Evolutionary conservation across 257 asterid genomes (phyloP).

Genomic region (Datura wrightii): DNA sequence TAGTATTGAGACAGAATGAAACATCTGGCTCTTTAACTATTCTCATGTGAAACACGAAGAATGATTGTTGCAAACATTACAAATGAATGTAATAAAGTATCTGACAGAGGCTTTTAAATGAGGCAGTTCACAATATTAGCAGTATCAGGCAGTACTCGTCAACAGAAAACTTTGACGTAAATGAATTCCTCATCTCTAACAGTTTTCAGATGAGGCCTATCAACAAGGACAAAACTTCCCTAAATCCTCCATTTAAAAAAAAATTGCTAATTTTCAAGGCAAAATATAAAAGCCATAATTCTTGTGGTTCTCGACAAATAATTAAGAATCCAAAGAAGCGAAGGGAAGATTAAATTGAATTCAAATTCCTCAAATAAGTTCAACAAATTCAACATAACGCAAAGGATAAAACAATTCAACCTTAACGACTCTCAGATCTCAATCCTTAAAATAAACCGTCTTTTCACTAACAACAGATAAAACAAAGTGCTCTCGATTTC

Average conservation of each 20-base stretch:
- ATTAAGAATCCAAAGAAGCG: neutral
- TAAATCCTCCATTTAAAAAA: no score
- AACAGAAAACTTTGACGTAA: no score
- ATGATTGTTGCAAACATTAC: neutral
- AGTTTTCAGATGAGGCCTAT: no score
- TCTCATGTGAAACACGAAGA: neutral
- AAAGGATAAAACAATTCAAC: no score
- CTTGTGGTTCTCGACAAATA: neutral
- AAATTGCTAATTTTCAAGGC: no score
- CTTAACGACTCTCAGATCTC: neutral
- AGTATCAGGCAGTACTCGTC: no score
- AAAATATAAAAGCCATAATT: no score
- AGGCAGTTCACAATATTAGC: neutral
- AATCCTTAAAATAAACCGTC: neutral
- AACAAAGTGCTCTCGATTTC: neutral
- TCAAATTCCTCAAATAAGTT: neutral
- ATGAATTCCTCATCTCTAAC: neutral
- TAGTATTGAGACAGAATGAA: neutral
- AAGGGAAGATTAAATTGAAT: no score
- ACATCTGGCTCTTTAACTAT: neutral
- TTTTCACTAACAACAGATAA: neutral
- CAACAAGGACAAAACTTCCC: neutral
- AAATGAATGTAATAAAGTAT: no score
- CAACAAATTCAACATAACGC: no score
- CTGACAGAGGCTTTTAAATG: neutral